Percentiles rank a stretch among this genome's conserved stretches.
Evolutionary conservation across 78 protist genomes (phyloP).

Genomic region (Speleostelium caveatum): DNA sequence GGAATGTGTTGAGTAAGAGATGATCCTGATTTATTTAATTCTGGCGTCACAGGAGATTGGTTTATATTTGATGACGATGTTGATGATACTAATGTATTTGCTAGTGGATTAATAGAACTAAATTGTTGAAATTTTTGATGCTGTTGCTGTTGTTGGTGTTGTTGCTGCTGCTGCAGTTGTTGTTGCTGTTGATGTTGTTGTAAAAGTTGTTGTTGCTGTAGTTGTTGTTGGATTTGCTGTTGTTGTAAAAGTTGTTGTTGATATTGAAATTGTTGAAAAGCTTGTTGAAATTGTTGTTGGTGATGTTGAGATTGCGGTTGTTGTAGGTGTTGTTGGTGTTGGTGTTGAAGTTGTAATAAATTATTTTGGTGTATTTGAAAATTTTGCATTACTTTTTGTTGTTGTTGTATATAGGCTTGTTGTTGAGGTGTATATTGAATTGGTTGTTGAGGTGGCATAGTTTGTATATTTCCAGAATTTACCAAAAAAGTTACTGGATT

Average conservation of each 20-base stretch:
- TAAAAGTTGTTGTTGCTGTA: not conserved
- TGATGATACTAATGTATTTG: too few relatives aligned
- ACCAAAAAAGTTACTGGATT: not conserved
- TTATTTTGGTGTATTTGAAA: not conserved
- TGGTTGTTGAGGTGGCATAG: not conserved
- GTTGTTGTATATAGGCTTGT: not conserved
- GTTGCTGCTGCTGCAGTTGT: slow-evolving; percentile 2
- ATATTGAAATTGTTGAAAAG: not conserved
- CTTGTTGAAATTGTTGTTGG: not conserved
- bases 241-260: slow-evolving; percentile 17
- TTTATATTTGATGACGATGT: too few relatives aligned
- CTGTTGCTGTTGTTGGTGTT: not conserved
- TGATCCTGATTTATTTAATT: too few relatives aligned
- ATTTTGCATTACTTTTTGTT: not conserved
- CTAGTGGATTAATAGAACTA: too few relatives aligned
- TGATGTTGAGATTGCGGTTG: not conserved
- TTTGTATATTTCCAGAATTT: not conserved
- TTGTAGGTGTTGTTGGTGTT: not conserved
- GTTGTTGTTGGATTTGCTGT: not conserved
- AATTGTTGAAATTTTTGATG: not conserved
- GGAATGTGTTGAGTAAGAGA: too few relatives aligned
- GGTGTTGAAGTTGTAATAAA: not conserved
- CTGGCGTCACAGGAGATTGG: too few relatives aligned
- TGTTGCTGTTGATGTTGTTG: slow-evolving; percentile 18
- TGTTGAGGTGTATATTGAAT: not conserved